Base-by-base conservation (phyloP, 2,329 filamentous ascomycete species). In the Parasarocladium wereldwijsianum region DNA sequence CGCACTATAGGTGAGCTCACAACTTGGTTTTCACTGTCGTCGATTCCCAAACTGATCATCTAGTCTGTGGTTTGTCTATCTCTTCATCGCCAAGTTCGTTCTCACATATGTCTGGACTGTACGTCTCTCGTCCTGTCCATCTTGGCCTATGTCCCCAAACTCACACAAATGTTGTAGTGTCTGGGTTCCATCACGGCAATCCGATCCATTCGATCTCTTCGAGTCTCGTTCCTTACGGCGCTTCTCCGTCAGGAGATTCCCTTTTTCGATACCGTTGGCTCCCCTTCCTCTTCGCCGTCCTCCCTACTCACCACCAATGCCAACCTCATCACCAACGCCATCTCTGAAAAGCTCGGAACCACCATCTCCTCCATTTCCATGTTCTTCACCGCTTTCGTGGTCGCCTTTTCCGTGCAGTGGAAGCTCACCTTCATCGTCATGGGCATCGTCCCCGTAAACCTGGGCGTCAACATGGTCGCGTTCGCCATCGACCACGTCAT, bases 51-150 rank as follows among this genome's bases (percentile, higher is more conserved):
- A 32, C 15, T 30, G 24, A 22, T 21, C 19, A 21, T 8, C 19
- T 14, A 70, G 66, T 6, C 43, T 68, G n/a, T 66, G 60, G 37
- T 69, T 72, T 35, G 50, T 73, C 10, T 72, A 70, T 40, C 51
- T 75, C 2, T 72, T 73, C 36, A 49, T 68, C 13, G 67, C 49
- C 10, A 66, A 66, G 32, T 64, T 72, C 22, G 38, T 53, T 4
- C 45, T 71, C n/a, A 60, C 57, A 1, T 73, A 72, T 36, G 40
- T 67, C 12, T 65, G 66, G 35, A 63, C 64, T 38, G 64, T 69
- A 47, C 38, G 49, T 36, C n/a, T 12, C 14, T 14, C 12, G 8
- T 12, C 11, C 6, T 24, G 24, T 22, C 17, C n/a, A n/a, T 17
- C 18, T 31, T 17, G 17, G 26, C 27, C 26, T 29, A 12, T 24